phyloP scores from a whole-genome alignment of 768 basidiomycete species.

The Suillus lakei region DNA sequence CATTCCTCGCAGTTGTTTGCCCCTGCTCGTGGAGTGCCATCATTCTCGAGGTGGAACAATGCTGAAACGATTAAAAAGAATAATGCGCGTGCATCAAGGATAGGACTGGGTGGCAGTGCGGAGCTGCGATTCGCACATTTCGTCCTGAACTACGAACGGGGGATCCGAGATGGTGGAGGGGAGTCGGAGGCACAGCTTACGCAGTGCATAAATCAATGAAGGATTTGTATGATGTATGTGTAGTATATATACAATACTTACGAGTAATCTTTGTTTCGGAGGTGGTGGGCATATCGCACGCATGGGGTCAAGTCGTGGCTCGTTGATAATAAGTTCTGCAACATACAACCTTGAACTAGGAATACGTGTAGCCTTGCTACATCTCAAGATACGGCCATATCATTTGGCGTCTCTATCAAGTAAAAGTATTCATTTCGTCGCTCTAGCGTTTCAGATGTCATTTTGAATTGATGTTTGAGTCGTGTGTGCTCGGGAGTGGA shows the following conservation, averaged over 20 bases:
- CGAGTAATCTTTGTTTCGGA: constrained; percentile 1
- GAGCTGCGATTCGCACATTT: constrained; percentile 35
- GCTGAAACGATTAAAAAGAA: constrained; percentile 57
- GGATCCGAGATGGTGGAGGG: constrained; percentile 28
- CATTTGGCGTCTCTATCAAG: constrained; percentile 26
- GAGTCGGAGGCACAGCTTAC: constrained; percentile 26
- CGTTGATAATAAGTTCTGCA: constrained; percentile 7
- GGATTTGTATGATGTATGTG: not conserved
- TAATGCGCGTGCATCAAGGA: constrained; percentile 49
- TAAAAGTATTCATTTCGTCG: constrained; percentile 22
- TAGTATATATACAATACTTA: constrained; percentile 6
- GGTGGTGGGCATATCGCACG: constrained; percentile 10
- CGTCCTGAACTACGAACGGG: constrained; percentile 32
- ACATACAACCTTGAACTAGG: constrained; percentile 28
- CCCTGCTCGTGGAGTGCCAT: constrained; percentile 50
- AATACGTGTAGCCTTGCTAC: constrained; percentile 30
- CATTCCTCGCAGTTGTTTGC: constrained; percentile 60
- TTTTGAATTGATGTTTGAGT: constrained; percentile 33
- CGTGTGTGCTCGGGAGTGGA: constrained; percentile 29
- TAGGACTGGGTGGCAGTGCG: constrained; percentile 21
- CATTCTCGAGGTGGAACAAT: constrained; percentile 58
- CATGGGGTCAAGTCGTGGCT: constrained; percentile 9
- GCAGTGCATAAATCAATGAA: constrained; percentile 36
- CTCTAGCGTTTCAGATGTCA: constrained; percentile 12
- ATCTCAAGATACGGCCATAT: constrained; percentile 15